A percentile compares a stretch with the other conserved stretches of the same genome.
Evolutionary conservation across 1,284 basidiomycete genomes (phyloP).

Genomic region (Cerioporus squamosus): DNA sequence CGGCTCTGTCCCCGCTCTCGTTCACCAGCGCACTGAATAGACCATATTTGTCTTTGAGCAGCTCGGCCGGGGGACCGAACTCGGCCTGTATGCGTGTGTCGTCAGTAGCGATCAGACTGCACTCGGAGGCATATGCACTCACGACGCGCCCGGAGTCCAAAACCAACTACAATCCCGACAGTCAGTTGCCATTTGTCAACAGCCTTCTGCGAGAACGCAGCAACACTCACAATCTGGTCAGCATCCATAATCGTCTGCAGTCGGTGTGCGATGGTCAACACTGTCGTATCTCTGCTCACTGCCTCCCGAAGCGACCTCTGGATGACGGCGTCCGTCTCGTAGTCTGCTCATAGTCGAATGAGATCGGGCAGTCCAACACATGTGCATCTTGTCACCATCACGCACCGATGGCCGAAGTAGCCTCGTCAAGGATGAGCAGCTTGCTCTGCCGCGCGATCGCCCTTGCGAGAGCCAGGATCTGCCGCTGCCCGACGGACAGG

Average conservation of each 20-base stretch:
- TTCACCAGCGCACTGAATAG: slow-evolving; percentile 39
- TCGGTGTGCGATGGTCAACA: slow-evolving; percentile 68
- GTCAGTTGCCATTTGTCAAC: background rate
- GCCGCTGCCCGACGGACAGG: slow-evolving; percentile 31
- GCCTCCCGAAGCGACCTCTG: slow-evolving; percentile 54
- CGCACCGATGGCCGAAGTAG: slow-evolving; percentile 55
- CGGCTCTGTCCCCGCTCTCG: slow-evolving; percentile 38
- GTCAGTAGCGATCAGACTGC: background rate
- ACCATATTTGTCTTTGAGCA: slow-evolving; percentile 36
- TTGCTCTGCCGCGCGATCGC: slow-evolving; percentile 37
- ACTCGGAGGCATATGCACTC: background rate
- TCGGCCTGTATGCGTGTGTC: slow-evolving; percentile 29
- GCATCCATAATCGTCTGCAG: slow-evolving; percentile 69
- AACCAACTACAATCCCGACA: slow-evolving; percentile 35
- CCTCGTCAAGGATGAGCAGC: slow-evolving; percentile 39
- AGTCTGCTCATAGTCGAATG: slow-evolving; percentile 22
- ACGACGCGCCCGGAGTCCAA: slow-evolving; percentile 38
- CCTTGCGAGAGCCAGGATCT: slow-evolving; percentile 47
- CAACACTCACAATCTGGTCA: slow-evolving; percentile 27
- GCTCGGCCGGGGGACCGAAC: slow-evolving; percentile 25
- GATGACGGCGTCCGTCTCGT: slow-evolving; percentile 20
- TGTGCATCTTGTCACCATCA: background rate
- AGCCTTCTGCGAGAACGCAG: slow-evolving; percentile 15
- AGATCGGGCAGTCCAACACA: slow-evolving; percentile 6
- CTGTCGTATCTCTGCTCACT: slow-evolving; percentile 52